These are phyloP conservation scores for Piper longum DNA, from an alignment of 164 flowering plant genomes.

Conservation along the genomic window DNA sequence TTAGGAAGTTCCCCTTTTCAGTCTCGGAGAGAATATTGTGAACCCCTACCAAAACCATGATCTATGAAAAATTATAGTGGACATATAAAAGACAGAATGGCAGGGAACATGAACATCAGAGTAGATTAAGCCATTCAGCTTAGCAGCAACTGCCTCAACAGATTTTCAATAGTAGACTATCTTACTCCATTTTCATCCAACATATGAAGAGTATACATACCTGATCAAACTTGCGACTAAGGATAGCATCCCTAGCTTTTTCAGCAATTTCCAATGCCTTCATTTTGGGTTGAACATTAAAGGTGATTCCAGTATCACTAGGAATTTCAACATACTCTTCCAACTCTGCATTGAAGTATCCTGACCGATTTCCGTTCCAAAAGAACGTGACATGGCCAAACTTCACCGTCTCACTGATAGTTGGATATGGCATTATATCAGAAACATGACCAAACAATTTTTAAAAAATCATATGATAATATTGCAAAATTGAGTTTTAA, in stretches of 20 bases:
- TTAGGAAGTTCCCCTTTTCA: too few species aligned
- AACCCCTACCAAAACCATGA: too few species aligned
- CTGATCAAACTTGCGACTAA: conserved; percentile 79
- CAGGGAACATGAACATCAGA: too few species aligned
- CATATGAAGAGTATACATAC: conserved; percentile 16
- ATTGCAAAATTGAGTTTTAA: too few species aligned
- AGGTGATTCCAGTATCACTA: conserved; percentile 83
- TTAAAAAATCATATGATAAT: background rate
- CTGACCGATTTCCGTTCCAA: conserved; percentile 99
- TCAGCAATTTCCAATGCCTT: conserved; percentile 91
- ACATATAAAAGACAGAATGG: too few species aligned
- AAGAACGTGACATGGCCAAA: conserved; percentile 98
- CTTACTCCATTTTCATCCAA: too few species aligned
- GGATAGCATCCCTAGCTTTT: conserved; percentile 88
- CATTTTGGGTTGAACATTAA: conserved; percentile 88
- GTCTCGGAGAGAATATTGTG: too few species aligned
- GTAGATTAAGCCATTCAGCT: too few species aligned
- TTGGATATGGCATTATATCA: background rate
- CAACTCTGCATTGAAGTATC: conserved; percentile 59
- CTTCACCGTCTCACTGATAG: conserved; percentile 83
- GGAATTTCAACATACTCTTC: conserved; percentile 98
- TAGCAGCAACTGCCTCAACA: too few species aligned
- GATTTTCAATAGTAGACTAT: too few species aligned
- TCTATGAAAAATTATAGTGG: too few species aligned
- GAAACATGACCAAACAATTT: background rate